Conservation (phyloP, 345 rosid genomes). For the Aquilaria sinensis region DNA sequence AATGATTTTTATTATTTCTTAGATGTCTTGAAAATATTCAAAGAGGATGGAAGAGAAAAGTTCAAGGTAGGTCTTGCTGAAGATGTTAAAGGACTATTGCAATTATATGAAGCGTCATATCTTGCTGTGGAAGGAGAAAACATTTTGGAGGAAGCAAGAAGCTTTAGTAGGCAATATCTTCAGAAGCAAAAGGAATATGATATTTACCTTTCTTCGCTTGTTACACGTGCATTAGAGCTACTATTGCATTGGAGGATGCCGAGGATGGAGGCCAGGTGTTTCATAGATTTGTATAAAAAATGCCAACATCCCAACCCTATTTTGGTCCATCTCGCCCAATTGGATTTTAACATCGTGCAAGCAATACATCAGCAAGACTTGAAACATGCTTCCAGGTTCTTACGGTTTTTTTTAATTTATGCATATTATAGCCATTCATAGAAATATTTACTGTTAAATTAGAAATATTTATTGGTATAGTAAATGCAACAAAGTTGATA, state of each 20-base stretch:
- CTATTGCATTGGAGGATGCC: constrained; percentile 38
- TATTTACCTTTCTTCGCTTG: constrained; percentile 13
- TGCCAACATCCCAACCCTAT: constrained; percentile 13
- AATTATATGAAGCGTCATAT: too few species aligned
- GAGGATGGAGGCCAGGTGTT: constrained; percentile 47
- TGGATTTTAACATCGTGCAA: constrained; percentile 42
- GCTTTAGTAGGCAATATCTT: constrained; percentile 1
- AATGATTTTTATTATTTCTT: too few species aligned
- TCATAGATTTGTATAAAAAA: constrained; percentile 26
- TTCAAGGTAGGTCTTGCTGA: too few species aligned
- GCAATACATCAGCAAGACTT: constrained; percentile 37
- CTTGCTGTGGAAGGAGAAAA: constrained; percentile 12
- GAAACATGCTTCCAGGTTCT: constrained; percentile 23
- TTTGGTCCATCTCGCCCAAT: constrained; percentile 34
- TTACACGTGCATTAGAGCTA: constrained; percentile 24
- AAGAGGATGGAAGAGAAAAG: too few species aligned
- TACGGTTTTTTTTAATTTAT: neutral
- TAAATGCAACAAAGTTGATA: neutral
- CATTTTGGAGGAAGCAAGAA: constrained; percentile 11
- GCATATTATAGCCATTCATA: too few species aligned
- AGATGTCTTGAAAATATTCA: too few species aligned
- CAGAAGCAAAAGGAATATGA: neutral
- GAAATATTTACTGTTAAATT: too few species aligned
- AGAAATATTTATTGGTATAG: too few species aligned
- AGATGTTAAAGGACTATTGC: too few species aligned